These are phyloP conservation scores for Helichrysum umbraculigerum DNA, from an alignment of 129 eudicot species.

Conservation along the genomic window DNA sequence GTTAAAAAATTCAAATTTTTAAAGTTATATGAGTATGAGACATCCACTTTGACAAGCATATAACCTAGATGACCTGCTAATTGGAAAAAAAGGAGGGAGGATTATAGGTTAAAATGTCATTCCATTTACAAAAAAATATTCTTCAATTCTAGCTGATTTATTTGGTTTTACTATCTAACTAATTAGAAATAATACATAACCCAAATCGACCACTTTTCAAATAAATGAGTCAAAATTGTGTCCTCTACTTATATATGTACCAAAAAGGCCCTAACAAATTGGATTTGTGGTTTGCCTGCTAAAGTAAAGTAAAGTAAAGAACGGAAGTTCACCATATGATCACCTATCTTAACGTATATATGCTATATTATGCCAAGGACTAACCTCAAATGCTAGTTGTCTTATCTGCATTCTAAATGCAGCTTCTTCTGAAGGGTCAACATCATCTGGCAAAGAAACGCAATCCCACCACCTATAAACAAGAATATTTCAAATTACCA, in stretches of 20 bases:
- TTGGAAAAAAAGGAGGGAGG: background rate
- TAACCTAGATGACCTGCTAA: background rate
- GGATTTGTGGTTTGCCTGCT: background rate
- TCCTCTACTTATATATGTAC: background rate
- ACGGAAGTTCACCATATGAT: background rate
- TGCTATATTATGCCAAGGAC: conserved; percentile 20
- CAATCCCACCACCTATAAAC: conserved; percentile 96
- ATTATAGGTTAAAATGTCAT: too few species aligned
- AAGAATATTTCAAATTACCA: conserved; percentile 1
- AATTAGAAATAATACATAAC: background rate
- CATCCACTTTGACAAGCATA: background rate
- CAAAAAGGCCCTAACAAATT: background rate
- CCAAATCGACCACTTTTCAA: background rate
- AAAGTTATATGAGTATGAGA: background rate
- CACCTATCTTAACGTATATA: background rate
- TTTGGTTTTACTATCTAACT: background rate
- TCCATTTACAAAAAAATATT: background rate
- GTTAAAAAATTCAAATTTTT: background rate
- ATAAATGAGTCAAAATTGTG: background rate
- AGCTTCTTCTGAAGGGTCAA: conserved; percentile 66
- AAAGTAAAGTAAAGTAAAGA: background rate
- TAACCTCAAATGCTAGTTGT: conserved; percentile 78
- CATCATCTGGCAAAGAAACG: conserved; percentile 89
- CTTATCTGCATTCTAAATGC: conserved; percentile 77
- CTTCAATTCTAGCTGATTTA: background rate